Percentiles rank a stretch among this genome's conserved stretches.
These are phyloP conservation scores for Hymenoscyphus infarciens DNA, from an alignment of 2,329 filamentous ascomycete species.

Conservation along the genomic window DNA sequence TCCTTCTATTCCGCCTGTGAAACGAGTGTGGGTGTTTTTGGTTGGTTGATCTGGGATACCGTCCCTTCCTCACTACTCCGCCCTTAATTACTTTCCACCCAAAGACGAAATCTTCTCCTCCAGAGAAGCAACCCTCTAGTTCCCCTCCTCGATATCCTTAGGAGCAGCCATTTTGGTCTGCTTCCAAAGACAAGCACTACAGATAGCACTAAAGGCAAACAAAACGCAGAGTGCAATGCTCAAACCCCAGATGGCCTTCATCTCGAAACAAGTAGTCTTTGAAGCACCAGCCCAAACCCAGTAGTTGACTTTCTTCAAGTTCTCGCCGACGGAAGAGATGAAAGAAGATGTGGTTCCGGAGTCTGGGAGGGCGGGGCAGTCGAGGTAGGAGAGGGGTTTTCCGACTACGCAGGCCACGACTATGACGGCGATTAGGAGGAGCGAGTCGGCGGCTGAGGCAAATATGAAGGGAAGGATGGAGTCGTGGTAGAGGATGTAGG, in stretches of 20 bases:
- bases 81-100: too few species aligned
- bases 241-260: constrained; percentile 85
- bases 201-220: constrained; percentile 60
- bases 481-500: constrained; percentile 78
- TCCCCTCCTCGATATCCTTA: constrained; percentile 24
- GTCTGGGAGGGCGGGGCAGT: constrained; percentile 56
- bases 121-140: neutral
- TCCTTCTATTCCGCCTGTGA: neutral
- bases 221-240: constrained; percentile 73
- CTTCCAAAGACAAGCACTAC: constrained; percentile 57
- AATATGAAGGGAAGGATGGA: constrained; percentile 71
- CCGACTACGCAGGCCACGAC: constrained; percentile 75
- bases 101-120: too few species aligned
- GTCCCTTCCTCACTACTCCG: neutral
- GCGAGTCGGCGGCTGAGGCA: constrained; percentile 60
- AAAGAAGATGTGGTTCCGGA: constrained; percentile 44
- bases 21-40: neutral
- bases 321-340: constrained; percentile 41
- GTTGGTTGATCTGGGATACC: neutral
- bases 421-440: constrained; percentile 72
- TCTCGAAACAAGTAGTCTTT: constrained; percentile 70
- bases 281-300: constrained; percentile 49
- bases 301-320: constrained; percentile 43
- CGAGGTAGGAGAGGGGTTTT: constrained; percentile 73
- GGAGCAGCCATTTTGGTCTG: constrained; percentile 17